Evolutionary conservation across 306 rosid genomes (phyloP).

Genomic region (Vigna mungo): DNA sequence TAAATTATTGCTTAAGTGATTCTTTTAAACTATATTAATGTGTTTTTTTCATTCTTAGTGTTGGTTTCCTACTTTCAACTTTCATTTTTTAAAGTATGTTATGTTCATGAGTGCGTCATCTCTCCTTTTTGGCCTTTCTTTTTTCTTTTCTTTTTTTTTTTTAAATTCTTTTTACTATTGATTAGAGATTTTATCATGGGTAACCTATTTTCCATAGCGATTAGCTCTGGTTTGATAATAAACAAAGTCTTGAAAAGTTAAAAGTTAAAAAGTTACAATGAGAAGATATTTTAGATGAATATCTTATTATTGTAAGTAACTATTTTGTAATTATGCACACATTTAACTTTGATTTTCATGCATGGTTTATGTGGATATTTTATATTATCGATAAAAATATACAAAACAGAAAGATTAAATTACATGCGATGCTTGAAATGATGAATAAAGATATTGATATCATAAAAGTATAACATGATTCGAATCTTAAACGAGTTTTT

Average conservation of each 20-base stretch:
- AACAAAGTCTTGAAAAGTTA: not conserved
- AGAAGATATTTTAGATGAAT: not conserved
- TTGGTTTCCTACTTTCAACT: slow-evolving; percentile 17
- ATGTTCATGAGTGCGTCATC: not conserved
- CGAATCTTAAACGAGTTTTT: no score
- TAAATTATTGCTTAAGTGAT: not conserved
- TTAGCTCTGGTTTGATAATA: not conserved
- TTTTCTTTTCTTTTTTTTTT: not conserved
- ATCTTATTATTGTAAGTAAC: not conserved
- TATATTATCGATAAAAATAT: no score
- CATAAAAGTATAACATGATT: no score
- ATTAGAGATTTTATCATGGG: not conserved
- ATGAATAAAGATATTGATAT: no score
- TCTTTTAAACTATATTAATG: not conserved
- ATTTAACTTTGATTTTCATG: no score
- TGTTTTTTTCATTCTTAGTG: not conserved
- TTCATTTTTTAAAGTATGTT: not conserved
- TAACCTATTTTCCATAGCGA: not conserved
- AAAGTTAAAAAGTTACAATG: not conserved
- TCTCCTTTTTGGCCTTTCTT: not conserved
- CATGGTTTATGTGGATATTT: no score
- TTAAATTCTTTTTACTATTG: not conserved
- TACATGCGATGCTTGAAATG: no score
- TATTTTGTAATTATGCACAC: no score
- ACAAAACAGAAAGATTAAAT: no score